These are phyloP conservation scores for Oryza australiensis DNA, from an alignment of 176 grass and related monocot genomes.

Conservation along the genomic window DNA sequence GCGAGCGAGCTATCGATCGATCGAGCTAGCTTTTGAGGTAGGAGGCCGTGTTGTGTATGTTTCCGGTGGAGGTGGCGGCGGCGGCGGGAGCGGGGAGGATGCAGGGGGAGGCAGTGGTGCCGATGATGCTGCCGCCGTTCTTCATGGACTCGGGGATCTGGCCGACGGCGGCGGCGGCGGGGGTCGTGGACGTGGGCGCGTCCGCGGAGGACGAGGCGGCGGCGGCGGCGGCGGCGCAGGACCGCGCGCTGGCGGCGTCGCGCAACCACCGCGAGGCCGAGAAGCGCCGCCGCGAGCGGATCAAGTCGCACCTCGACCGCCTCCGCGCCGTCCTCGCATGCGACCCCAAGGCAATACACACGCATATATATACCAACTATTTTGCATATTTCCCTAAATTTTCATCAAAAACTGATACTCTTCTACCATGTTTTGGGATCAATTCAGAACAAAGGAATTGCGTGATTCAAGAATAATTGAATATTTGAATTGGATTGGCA, in stretches of 20 bases:
- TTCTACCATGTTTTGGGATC: neutral
- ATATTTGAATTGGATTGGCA: neutral
- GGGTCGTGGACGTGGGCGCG: neutral
- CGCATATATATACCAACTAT: neutral
- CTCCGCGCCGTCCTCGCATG: conserved; percentile 85
- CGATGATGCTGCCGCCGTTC: conserved; percentile 57
- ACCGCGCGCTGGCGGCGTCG: conserved; percentile 71
- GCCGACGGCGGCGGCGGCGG: neutral
- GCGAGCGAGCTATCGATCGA: neutral
- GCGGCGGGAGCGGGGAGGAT: conserved; percentile 11
- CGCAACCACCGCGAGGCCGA: conserved; percentile 96
- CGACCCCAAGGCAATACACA: conserved; percentile 78
- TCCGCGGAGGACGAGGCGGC: conserved; percentile 42
- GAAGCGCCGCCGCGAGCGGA: conserved; percentile 89
- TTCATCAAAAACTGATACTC: neutral
- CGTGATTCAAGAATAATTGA: neutral
- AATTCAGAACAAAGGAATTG: neutral
- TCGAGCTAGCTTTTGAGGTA: neutral
- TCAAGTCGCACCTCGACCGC: conserved; percentile 96
- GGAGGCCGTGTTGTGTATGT: neutral
- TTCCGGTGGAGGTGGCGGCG: conserved; percentile 40
- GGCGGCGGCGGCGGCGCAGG: conserved; percentile 32
- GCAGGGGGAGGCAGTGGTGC: conserved; percentile 24
- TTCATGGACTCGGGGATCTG: conserved; percentile 50
- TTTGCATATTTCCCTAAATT: neutral